Conservation (phyloP, 345 rosid genomes). For the Citrus trifoliata region DNA sequence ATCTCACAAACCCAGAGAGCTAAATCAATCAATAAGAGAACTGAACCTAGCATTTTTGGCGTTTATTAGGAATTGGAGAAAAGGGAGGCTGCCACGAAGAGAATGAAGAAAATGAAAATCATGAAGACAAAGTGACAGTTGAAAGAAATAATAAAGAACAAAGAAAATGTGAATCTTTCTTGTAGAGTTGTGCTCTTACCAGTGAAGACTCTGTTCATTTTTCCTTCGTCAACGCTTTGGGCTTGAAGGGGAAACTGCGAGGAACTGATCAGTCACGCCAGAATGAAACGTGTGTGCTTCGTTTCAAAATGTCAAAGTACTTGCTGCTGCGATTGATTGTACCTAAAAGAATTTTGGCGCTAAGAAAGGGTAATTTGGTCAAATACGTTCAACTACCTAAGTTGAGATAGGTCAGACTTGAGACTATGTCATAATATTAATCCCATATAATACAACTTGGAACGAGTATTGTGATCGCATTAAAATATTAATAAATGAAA, state of each 20-base stretch:
- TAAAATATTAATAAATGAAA: not conserved
- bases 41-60: not conserved
- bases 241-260: conserved; percentile 4
- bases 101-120: not conserved
- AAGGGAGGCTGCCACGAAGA: not conserved
- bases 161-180: not conserved
- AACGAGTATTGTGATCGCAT: not conserved
- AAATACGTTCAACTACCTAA: not conserved
- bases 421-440: not conserved
- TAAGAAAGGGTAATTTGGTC: not conserved
- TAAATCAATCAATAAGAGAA: conserved; percentile 4
- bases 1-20: not conserved
- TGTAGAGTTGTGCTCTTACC: not conserved
- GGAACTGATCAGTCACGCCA: not conserved
- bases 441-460: not conserved
- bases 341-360: conserved; percentile 1
- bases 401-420: not conserved
- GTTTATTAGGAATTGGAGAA: not conserved
- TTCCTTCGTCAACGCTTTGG: conserved; percentile 33
- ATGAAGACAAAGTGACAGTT: not conserved
- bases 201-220: not conserved
- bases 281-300: not conserved
- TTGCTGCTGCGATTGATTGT: not conserved
- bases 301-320: not conserved
- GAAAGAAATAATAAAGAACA: not conserved